These are phyloP conservation scores for Diaporthe vexans DNA, from an alignment of 2,329 filamentous ascomycete species.

Conservation along the genomic window DNA sequence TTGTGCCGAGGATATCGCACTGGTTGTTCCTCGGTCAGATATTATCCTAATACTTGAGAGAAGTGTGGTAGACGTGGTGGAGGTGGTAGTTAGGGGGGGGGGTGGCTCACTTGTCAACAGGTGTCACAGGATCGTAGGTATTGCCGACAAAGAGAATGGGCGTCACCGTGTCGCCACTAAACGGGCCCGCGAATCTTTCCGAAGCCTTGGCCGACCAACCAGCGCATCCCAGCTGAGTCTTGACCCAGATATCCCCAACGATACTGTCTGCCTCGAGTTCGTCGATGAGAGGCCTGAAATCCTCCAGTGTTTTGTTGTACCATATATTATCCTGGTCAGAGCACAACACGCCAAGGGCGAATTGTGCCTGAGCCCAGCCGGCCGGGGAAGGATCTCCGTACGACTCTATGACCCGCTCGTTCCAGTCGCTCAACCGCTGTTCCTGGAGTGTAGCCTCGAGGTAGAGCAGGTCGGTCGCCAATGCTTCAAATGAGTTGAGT, in stretches of 20 bases:
- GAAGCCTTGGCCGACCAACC: constrained; percentile 40
- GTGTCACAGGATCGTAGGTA: constrained; percentile 42
- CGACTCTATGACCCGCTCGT: accelerated
- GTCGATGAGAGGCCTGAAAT: constrained; percentile 35
- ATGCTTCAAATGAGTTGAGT: background rate
- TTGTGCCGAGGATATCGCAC: constrained; percentile 35
- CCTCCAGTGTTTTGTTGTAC: constrained; percentile 40
- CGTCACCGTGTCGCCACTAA: constrained; percentile 39
- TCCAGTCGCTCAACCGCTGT: background rate
- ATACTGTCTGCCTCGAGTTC: constrained; percentile 37
- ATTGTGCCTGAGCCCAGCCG: constrained; percentile 11
- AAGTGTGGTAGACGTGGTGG: no score
- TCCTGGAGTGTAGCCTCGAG: background rate
- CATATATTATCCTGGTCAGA: constrained; percentile 41
- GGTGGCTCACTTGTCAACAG: constrained; percentile 40
- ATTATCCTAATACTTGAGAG: background rate
- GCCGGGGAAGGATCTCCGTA: background rate
- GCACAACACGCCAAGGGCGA: constrained; percentile 36
- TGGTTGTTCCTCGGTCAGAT: constrained; percentile 17
- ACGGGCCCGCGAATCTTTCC: constrained; percentile 40
- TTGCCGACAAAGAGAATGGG: constrained; percentile 43
- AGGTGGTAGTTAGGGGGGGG: no score
- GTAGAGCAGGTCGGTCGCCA: background rate
- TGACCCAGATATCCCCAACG: constrained; percentile 38
- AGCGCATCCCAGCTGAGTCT: constrained; percentile 34